phyloP scores from a whole-genome alignment of 805 yeast species.

The Clavispora asparagi region DNA sequence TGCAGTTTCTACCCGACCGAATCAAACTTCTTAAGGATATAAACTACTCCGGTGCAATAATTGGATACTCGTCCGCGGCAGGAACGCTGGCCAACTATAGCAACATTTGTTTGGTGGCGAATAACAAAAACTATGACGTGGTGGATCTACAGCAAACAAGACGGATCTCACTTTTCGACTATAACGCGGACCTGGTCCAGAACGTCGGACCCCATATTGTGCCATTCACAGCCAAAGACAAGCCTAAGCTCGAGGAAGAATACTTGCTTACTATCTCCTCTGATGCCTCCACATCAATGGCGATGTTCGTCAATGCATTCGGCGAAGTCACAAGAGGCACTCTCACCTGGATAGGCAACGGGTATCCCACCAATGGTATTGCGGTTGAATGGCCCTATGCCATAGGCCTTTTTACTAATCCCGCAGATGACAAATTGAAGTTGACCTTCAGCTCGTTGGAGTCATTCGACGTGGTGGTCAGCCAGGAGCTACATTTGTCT shows the following conservation, averaged over 20 bases:
- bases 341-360: slow-evolving; percentile 30
- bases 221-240: slow-evolving; percentile 13
- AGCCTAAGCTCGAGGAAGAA: slow-evolving; percentile 18
- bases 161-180: slow-evolving; percentile 33
- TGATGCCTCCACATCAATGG: slow-evolving; percentile 29
- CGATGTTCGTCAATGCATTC: slow-evolving; percentile 33
- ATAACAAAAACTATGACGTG: slow-evolving; percentile 28
- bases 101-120: slow-evolving; percentile 30
- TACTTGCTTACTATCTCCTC: slow-evolving; percentile 31
- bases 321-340: slow-evolving; percentile 42
- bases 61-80: slow-evolving; percentile 24
- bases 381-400: slow-evolving; percentile 34
- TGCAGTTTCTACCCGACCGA: slow-evolving; percentile 23
- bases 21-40: slow-evolving; percentile 31
- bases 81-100: slow-evolving; percentile 23
- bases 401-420: slow-evolving; percentile 21
- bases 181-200: slow-evolving; percentile 9
- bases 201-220: slow-evolving; percentile 7
- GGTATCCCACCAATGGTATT: slow-evolving; percentile 32
- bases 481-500: not conserved
- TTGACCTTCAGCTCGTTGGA: slow-evolving; percentile 22
- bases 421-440: slow-evolving; percentile 1
- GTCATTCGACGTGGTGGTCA: slow-evolving; percentile 15
- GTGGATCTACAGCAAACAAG: slow-evolving; percentile 29
- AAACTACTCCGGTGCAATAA: slow-evolving; percentile 22